phyloP scores from a whole-genome alignment of 169 alveolate genomes.

The Babesia bovis region DNA sequence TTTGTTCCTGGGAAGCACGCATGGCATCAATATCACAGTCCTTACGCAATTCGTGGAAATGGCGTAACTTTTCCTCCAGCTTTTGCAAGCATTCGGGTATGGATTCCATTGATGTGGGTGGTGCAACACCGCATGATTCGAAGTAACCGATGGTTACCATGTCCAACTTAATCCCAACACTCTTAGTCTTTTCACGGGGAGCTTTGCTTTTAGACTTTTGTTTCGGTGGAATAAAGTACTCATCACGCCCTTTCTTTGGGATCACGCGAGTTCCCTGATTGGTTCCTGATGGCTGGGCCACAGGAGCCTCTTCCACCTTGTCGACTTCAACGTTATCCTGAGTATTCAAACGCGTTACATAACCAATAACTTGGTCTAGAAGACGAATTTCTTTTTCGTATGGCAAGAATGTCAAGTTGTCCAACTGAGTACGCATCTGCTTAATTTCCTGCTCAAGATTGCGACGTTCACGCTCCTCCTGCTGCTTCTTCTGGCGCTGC shows the following conservation, averaged over 20 bases:
- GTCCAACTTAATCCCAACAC: conserved; percentile 63
- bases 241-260: conserved; percentile 66
- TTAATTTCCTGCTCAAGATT: conserved; percentile 56
- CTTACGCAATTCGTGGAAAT: conserved; percentile 68
- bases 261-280: conserved; percentile 42
- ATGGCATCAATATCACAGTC: conserved; percentile 72
- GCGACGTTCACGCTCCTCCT: conserved; percentile 64
- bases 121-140: conserved; percentile 75
- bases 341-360: conserved; percentile 19
- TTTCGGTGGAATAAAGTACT: conserved; percentile 61
- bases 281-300: neutral
- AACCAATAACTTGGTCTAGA: conserved; percentile 57
- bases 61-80: conserved; percentile 61
- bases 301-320: conserved; percentile 25
- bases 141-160: conserved; percentile 76
- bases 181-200: conserved; percentile 68
- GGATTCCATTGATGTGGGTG: conserved; percentile 74
- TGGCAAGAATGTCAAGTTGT: conserved; percentile 54
- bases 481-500: conserved; percentile 56
- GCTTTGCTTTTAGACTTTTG: conserved; percentile 54
- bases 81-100: conserved; percentile 66
- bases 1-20: conserved; percentile 59
- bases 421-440: conserved; percentile 58
- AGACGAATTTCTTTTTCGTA: conserved; percentile 64
- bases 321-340: conserved; percentile 18